phyloP scores from a whole-genome alignment of 768 basidiomycete species.

The Basidioascus undulatus region DNA sequence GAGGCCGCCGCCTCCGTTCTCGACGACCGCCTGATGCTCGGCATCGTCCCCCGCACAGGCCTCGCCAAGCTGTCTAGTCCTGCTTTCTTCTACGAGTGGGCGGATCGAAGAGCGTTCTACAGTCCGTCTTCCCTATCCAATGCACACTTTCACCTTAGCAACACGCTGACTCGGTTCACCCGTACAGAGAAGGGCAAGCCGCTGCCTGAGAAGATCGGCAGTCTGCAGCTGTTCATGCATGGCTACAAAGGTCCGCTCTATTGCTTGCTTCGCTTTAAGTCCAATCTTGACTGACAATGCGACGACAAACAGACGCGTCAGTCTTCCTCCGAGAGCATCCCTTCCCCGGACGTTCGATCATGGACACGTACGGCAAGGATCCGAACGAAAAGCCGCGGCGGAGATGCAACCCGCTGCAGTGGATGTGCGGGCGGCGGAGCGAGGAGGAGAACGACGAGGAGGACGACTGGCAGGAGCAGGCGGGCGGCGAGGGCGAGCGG shows the following conservation, averaged over 20 bases:
- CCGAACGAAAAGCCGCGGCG: background rate
- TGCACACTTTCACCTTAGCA: background rate
- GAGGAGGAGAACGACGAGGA: slow-evolving; percentile 35
- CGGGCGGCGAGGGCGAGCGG: background rate
- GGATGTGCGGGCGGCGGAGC: slow-evolving; percentile 60
- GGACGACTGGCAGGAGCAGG: slow-evolving; percentile 25
- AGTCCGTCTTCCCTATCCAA: too few species aligned
- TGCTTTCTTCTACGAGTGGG: slow-evolving; percentile 86
- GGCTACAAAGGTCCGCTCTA: slow-evolving; percentile 39
- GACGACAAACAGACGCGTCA: slow-evolving; percentile 42
- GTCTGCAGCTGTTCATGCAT: slow-evolving; percentile 68
- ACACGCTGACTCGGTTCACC: background rate
- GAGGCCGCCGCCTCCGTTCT: slow-evolving; percentile 72
- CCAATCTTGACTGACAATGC: too few species aligned
- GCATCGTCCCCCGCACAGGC: slow-evolving; percentile 69
- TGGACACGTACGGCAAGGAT: slow-evolving; percentile 10
- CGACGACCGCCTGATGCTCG: slow-evolving; percentile 42
- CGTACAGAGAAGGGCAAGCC: slow-evolving; percentile 66
- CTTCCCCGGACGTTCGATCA: slow-evolving; percentile 61
- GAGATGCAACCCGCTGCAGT: slow-evolving; percentile 1
- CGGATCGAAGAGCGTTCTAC: slow-evolving; percentile 55
- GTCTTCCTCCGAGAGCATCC: slow-evolving; percentile 67
- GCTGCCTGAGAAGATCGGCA: slow-evolving; percentile 69
- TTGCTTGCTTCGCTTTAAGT: background rate
- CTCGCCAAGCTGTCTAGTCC: slow-evolving; percentile 60